Base-by-base conservation (phyloP, 192 early-diverging fungal species). In the Coemansia sp. region DNA sequence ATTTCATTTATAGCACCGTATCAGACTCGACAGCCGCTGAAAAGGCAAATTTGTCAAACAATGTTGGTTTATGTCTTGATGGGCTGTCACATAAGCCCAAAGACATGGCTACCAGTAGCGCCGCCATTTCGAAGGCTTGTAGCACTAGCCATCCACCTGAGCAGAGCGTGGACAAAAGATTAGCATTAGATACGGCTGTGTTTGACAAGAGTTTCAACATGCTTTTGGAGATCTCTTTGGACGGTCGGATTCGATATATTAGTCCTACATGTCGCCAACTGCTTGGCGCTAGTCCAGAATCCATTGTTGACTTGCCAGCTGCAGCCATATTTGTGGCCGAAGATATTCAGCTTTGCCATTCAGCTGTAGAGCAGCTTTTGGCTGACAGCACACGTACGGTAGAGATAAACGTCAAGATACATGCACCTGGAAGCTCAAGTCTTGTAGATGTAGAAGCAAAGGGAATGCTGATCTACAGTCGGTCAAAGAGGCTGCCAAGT, bases 191-290 rank as follows among this genome's bases (percentile, higher is more conserved):
- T 19, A 42, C 59, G 1, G 37, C 71, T 1, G 71, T 54, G 5
- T 61, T 67, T 8, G 78, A 80, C 57, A 72, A 64, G 37, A 69
- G 73, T 0, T 61, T 76, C 15, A 80, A 76, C 40, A 76, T 80
- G 73, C 63, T 80, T 6, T 43, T 80, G 0, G 78, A 80, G 58
- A 52, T 75, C 2, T 47, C 62, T 6, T 45, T 80, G 41, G 78
- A 80, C 5, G 78, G 73, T 18, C 73, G 70, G 22, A 75, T 80
- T 8, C 69, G 78, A 26, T 80, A 80, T 15, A 72, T 80, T 47
- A 80, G 78, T 39, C 78, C 78, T 1, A 68, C 73, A 5, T 69
- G 78, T 18, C 69, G 47, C 43, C 69, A 54, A 2, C 63, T 80
- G 6, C 54, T 80, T 6, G 78, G 69, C 2, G 57, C 67, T 1